Base-by-base conservation (phyloP, 192 early-diverging fungal species). In the Rhizophagus clarus region DNA sequence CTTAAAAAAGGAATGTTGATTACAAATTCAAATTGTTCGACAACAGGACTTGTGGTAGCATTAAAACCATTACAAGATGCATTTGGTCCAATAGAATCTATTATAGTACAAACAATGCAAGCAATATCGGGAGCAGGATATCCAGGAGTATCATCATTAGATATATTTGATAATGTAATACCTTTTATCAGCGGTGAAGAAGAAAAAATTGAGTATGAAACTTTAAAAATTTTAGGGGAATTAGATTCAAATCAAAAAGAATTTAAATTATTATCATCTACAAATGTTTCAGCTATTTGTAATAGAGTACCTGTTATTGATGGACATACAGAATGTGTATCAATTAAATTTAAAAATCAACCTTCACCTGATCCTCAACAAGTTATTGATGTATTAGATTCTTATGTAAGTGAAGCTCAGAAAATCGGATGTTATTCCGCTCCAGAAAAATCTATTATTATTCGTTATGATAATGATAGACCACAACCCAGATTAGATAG, bases 1-100 rank as follows among this genome's bases (percentile, higher is more conserved):
- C 84, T 89, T 61, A 85, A 88, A 71, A 91, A 90, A 83, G 97
- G 97, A 60, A 96, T 97, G 83, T 83, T 99, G 28, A 91, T 98
- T 72, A 98, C 98, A 29, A 99, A 98, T 88, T 94, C 97, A 63
- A 99, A 99, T 88, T 99, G 98, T 87, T 97, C 98, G n/a, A 96
- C 98, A 62, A 95, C 98, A 5, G 98, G 98, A 28, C 89, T 99
- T 45, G 97, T 97, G 17, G 95, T 97, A 72, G 91, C 92, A 2
- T 85, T 96, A 70, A 94, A 94, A 83, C 93, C 97, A 15, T 87
- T 98, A 72, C 92, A 96, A 83, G 94, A 98, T 83, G 90, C 88
- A 60, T 99, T 97, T 85, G 98, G 98, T 6, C 95, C 96, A 28
- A 66, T 97, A 51, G 86, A 84, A 61, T 88, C 89, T 61, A 90